A percentile compares a stretch with the other conserved stretches of the same genome.
phyloP scores from a whole-genome alignment of 2,329 filamentous ascomycete species.

The Botrytis tulipae region DNA sequence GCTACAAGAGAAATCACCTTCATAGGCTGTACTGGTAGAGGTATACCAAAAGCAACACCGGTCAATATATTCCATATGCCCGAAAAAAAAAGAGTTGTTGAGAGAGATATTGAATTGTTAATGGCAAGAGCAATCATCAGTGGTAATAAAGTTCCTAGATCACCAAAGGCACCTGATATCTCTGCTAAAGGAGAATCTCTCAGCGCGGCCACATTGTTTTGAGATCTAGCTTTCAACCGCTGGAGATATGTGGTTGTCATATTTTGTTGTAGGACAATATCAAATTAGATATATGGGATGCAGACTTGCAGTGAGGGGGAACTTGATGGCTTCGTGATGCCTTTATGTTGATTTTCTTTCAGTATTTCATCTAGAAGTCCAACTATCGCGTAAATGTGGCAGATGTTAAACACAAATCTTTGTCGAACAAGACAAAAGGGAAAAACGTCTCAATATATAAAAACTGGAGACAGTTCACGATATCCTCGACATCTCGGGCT shows the following conservation, averaged over 20 bases:
- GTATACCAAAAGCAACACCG: conserved; percentile 80
- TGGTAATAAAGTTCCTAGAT: conserved; percentile 85
- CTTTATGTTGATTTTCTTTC: background rate
- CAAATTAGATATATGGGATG: background rate
- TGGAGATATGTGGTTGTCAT: conserved; percentile 10
- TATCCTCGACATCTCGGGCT: background rate
- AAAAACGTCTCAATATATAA: background rate
- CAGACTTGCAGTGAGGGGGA: background rate
- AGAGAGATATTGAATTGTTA: conserved; percentile 74
- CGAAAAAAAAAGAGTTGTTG: conserved; percentile 82
- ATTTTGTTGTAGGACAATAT: background rate
- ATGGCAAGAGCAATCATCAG: conserved; percentile 83
- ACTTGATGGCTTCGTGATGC: background rate
- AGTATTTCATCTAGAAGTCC: background rate
- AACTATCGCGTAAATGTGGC: background rate
- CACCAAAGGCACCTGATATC: conserved; percentile 84
- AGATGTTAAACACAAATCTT: background rate
- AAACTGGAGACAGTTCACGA: background rate
- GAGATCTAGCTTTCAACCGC: conserved; percentile 22
- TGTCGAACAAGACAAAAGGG: background rate
- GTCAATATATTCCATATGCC: conserved; percentile 85
- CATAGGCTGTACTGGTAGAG: conserved; percentile 88
- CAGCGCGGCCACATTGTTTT: conserved; percentile 56
- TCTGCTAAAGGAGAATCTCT: conserved; percentile 62
- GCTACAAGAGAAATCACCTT: conserved; percentile 46